These are phyloP conservation scores for Lactuca sativa DNA, from an alignment of 129 eudicot species.

Conservation along the genomic window DNA sequence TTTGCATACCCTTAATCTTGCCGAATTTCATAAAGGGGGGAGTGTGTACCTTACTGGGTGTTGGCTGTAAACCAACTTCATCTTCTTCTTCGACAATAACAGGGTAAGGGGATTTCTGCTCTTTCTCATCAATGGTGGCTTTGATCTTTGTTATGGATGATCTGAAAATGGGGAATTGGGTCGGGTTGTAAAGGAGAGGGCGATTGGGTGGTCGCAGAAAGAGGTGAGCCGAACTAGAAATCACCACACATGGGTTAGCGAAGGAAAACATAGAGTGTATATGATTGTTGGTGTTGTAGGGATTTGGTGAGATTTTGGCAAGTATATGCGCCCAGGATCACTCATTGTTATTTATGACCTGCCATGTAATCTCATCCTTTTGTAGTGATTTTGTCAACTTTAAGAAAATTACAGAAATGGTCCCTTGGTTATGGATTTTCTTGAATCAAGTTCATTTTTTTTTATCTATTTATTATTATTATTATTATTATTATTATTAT, in stretches of 20 bases:
- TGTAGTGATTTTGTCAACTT: not conserved
- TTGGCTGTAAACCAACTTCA: constrained; percentile 22
- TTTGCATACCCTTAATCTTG: not conserved
- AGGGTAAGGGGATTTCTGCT: constrained; percentile 27
- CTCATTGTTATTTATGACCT: constrained; percentile 25
- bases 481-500: too few species aligned
- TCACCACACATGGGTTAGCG: constrained; percentile 3
- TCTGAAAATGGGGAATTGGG: constrained; percentile 18
- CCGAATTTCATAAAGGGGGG: not conserved
- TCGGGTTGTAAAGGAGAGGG: constrained; percentile 6
- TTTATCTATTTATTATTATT: too few species aligned
- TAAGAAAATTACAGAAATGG: too few species aligned
- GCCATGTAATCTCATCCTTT: constrained; percentile 23
- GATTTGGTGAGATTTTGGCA: constrained; percentile 4
- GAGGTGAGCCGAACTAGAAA: constrained; percentile 26
- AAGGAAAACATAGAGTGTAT: constrained; percentile 29
- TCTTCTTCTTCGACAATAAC: constrained; percentile 34
- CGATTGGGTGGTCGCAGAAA: constrained; percentile 26
- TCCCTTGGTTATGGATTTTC: too few species aligned
- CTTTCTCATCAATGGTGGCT: constrained; percentile 46
- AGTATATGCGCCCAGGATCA: not conserved
- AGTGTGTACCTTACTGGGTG: constrained; percentile 42
- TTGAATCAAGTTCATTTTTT: too few species aligned
- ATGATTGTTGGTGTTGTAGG: not conserved
- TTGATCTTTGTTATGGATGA: constrained; percentile 21